phyloP scores from a whole-genome alignment of 2,329 filamentous ascomycete genomes.

The Aspergillus tanneri region DNA sequence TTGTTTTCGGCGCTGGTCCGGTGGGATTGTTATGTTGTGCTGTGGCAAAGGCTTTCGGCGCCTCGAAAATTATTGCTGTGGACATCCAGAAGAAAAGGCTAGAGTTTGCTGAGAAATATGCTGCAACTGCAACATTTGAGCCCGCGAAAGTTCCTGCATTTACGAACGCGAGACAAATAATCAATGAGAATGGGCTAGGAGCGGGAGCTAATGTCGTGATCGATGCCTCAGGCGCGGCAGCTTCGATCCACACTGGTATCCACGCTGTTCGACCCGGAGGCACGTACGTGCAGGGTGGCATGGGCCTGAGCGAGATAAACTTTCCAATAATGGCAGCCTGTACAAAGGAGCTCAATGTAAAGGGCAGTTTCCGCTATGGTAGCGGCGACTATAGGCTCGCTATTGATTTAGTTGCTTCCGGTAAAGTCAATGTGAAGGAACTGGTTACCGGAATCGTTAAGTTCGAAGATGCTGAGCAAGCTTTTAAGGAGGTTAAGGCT shows the following conservation, averaged over 20 bases:
- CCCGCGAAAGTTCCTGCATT: constrained; percentile 62
- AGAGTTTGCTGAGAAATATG: constrained; percentile 72
- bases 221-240: constrained; percentile 76
- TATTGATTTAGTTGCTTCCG: constrained; percentile 70
- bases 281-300: constrained; percentile 80
- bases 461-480: constrained; percentile 79
- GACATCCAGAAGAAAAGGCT: constrained; percentile 81
- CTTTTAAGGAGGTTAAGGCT: constrained; percentile 81
- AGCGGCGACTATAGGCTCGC: constrained; percentile 84
- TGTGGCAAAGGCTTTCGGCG: constrained; percentile 82
- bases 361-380: constrained; percentile 87
- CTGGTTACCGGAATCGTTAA: constrained; percentile 74
- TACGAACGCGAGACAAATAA: constrained; percentile 71
- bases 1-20: constrained; percentile 83
- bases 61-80: constrained; percentile 76
- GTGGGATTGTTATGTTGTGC: constrained; percentile 86
- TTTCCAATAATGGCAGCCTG: constrained; percentile 92
- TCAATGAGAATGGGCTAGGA: constrained; percentile 62
- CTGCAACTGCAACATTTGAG: constrained; percentile 55
- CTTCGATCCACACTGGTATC: constrained; percentile 72
- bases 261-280: constrained; percentile 70
- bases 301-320: constrained; percentile 82
- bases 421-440: constrained; percentile 72
- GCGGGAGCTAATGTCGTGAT: constrained; percentile 73
- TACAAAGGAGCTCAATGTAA: constrained; percentile 81